phyloP scores from a whole-genome alignment of 768 basidiomycete genomes.

The Trichaptum fuscoviolaceum region DNA sequence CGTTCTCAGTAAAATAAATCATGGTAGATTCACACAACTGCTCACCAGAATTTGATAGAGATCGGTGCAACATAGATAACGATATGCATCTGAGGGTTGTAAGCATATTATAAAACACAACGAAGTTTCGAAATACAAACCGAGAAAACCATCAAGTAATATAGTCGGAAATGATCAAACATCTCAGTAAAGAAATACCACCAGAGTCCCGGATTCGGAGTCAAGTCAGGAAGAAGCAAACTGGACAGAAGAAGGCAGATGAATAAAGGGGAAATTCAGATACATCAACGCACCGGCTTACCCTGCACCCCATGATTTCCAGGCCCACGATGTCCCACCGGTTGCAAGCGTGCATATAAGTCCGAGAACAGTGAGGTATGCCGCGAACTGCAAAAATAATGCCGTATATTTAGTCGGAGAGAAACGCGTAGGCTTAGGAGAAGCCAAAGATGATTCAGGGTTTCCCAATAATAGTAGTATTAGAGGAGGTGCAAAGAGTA shows the following conservation, averaged over 20 bases:
- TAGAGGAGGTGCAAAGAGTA: conserved; percentile 62
- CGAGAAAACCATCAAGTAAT: conserved; percentile 93
- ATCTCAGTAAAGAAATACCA: conserved; percentile 99
- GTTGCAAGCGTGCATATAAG: conserved; percentile 49
- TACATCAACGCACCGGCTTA: conserved; percentile 29
- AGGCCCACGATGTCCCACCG: conserved; percentile 64
- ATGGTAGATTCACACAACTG: conserved; percentile 5
- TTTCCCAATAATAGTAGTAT: conserved; percentile 56
- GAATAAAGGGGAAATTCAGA: background rate
- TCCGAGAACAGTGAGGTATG: conserved; percentile 45
- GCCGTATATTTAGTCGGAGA: conserved; percentile 20
- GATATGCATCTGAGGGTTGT: conserved; percentile 60
- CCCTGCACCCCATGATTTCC: conserved; percentile 84
- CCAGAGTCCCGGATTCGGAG: conserved; percentile 92
- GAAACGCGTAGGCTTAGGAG: conserved; percentile 36
- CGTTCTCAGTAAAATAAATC: background rate
- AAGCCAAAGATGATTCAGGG: conserved; percentile 64
- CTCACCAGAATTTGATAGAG: conserved; percentile 83
- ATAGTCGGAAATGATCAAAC: conserved; percentile 96
- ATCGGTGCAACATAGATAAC: conserved; percentile 78
- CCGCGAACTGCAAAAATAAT: conserved; percentile 43
- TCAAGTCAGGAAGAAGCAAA: conserved; percentile 78
- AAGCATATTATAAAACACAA: background rate
- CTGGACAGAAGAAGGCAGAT: conserved; percentile 33
- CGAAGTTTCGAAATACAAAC: conserved; percentile 40